Evolutionary conservation across 306 rosid genomes (phyloP), one percentile per base, ranked within the genome.

Genomic region (Dalbergia cochinchinensis): DNA sequence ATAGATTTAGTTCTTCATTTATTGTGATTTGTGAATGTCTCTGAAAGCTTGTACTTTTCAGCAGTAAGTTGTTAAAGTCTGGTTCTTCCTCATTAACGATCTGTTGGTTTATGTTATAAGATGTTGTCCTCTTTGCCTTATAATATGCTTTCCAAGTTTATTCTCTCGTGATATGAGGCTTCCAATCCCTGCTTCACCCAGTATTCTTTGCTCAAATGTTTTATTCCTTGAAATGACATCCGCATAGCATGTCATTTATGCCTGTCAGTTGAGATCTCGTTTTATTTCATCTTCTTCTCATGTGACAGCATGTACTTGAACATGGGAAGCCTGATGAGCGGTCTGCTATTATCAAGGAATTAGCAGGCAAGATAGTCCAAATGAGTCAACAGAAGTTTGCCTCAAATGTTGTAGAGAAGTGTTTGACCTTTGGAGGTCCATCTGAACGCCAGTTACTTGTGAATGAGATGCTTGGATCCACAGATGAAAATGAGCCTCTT

Each of bases 321-420:
- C 96, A 94, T 61, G 98, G 98, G 80, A 94, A 92, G 66, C 91
- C 91, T 66, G 94, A 94, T 12, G 98, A 94, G 82, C 97, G 97
- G 34, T 90, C 98, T 0, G 80, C 94, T 66, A 92, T 94, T 39
- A 94, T 94, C 12, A 91, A 91, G 81, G 98, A 94, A 78, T 88
- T 94, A 81, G 95, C 99, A 2, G 98, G 94, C 66, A 89, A 69
- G 70, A 91, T 94, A 80, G 98, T 92, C 71, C 92, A 86, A 84
- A 93, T 93, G 98, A 93, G 97, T 71, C 98, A 89, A 65, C 97
- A 93, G 83, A 93, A 93, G 89, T 93, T 93, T 88, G 98, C 98
- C 67, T 93, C 98, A 13, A 91, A 93, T 73, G 98, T 93, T 39
- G 97, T 91, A 45, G 98, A 92, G 87, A 92, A 94, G 71, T 94